These are phyloP conservation scores for Cladosporium sp. DNA, from an alignment of 2,329 filamentous ascomycete species.

Conservation along the genomic window DNA sequence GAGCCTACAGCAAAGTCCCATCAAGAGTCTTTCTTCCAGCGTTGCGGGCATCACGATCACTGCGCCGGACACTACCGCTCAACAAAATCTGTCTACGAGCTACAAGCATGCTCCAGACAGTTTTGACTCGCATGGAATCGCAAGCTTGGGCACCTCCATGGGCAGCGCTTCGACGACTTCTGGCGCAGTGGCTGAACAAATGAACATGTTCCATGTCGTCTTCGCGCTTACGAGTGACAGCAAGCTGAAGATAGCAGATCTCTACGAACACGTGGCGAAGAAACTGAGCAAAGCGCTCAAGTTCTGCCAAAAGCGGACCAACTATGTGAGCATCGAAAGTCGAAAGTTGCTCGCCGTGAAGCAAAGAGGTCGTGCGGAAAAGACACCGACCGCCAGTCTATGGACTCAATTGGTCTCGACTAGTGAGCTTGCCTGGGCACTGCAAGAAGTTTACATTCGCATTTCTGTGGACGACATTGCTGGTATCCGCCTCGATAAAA, in stretches of 20 bases:
- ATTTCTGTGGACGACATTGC: constrained; percentile 27
- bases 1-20: constrained; percentile 9
- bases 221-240: constrained; percentile 70
- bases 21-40: constrained; percentile 9
- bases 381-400: constrained; percentile 40
- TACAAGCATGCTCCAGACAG: constrained; percentile 34
- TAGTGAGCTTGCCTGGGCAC: constrained; percentile 36
- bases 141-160: constrained; percentile 31
- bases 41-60: constrained; percentile 13
- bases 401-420: constrained; percentile 23
- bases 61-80: not conserved
- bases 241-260: constrained; percentile 47
- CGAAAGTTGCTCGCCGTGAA: constrained; percentile 79
- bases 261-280: constrained; percentile 87
- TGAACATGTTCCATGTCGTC: constrained; percentile 98
- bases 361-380: constrained; percentile 64
- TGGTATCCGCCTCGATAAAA: constrained; percentile 64
- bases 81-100: constrained; percentile 21
- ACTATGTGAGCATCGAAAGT: constrained; percentile 90
- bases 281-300: constrained; percentile 91
- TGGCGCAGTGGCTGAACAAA: constrained; percentile 52
- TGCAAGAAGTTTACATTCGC: constrained; percentile 32
- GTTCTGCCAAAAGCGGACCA: constrained; percentile 84
- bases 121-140: constrained; percentile 28
- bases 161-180: constrained; percentile 35